phyloP scores from a whole-genome alignment of 1,139 yeast species.

The Yamadazyma taylorii region DNA sequence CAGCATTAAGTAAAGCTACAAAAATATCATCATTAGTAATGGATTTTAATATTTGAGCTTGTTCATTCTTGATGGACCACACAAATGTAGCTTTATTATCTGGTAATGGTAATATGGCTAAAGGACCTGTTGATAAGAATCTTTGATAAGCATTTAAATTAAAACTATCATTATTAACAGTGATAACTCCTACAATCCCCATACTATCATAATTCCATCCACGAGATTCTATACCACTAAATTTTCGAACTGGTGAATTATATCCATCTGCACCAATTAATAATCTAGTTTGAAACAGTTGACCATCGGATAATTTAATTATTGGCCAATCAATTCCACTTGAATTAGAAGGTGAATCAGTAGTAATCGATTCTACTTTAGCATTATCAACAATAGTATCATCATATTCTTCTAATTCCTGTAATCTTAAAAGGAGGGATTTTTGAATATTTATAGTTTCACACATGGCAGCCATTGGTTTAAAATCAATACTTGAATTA shows the following conservation, averaged over 20 bases:
- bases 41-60: slow-evolving; percentile 58
- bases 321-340: slow-evolving; percentile 67
- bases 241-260: slow-evolving; percentile 87
- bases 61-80: slow-evolving; percentile 85
- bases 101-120: slow-evolving; percentile 88
- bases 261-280: slow-evolving; percentile 95
- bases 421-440: slow-evolving; percentile 57
- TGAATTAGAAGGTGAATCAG: slow-evolving; percentile 4
- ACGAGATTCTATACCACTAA: slow-evolving; percentile 76
- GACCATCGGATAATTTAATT: slow-evolving; percentile 68
- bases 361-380: slow-evolving; percentile 32
- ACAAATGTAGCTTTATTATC: slow-evolving; percentile 85
- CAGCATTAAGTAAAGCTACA: slow-evolving; percentile 78
- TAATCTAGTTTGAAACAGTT: slow-evolving; percentile 62
- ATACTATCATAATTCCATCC: slow-evolving; percentile 91
- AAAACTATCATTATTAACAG: slow-evolving; percentile 64
- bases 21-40: slow-evolving; percentile 63
- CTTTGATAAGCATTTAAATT: slow-evolving; percentile 88
- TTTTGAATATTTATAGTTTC: slow-evolving; percentile 86
- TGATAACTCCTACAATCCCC: slow-evolving; percentile 89
- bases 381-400: slow-evolving; percentile 19
- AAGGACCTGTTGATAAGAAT: slow-evolving; percentile 87
- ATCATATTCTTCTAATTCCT: slow-evolving; percentile 37
- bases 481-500: slow-evolving; percentile 43
- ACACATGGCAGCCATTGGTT: slow-evolving; percentile 73